Conservation (phyloP, 768 basidiomycete species). For the Podaxis pistillaris region DNA sequence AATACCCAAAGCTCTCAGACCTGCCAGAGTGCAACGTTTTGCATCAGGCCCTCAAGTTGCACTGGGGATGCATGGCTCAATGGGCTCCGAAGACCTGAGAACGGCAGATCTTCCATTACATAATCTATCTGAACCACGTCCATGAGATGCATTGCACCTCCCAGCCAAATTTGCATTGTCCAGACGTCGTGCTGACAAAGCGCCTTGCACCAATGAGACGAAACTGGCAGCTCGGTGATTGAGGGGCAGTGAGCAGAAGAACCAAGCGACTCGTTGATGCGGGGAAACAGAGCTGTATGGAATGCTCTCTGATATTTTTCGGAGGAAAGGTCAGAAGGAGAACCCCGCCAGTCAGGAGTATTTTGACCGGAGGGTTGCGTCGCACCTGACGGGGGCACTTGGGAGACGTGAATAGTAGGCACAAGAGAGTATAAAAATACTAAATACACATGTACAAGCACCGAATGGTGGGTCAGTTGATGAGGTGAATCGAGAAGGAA, state of each 20-base stretch:
- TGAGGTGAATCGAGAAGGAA: neutral
- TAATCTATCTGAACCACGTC: too few relatives aligned
- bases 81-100: too few relatives aligned
- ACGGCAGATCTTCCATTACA: too few relatives aligned
- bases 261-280: neutral
- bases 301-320: neutral
- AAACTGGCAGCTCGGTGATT: neutral
- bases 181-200: too few relatives aligned
- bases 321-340: neutral
- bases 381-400: neutral
- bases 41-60: too few relatives aligned
- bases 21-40: too few relatives aligned
- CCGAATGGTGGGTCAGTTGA: neutral
- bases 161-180: too few relatives aligned
- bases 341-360: neutral
- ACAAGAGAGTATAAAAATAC: neutral
- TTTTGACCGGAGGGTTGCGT: neutral
- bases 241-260: neutral
- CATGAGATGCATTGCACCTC: too few relatives aligned
- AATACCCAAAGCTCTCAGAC: too few relatives aligned
- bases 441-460: neutral
- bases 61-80: too few relatives aligned
- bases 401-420: neutral
- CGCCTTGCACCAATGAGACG: too few relatives aligned
- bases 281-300: constrained; percentile 4